phyloP scores from a whole-genome alignment of 2,329 filamentous ascomycete genomes.

The Pseudofabraea citricarpa region DNA sequence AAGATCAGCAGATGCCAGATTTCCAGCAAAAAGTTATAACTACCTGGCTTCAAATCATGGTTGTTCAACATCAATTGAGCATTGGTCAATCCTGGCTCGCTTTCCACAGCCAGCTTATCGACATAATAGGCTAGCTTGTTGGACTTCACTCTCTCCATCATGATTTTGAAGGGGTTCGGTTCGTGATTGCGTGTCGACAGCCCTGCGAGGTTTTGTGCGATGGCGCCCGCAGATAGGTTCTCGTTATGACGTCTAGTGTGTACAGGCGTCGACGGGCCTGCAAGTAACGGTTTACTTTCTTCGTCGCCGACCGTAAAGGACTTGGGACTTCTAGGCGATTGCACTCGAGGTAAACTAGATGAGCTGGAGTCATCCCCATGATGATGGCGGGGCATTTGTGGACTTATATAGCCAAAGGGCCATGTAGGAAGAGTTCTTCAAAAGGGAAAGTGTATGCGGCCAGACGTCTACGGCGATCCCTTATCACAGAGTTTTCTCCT shows the following conservation, averaged over 20 bases:
- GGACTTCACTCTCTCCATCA: conserved; percentile 29
- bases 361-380: background rate
- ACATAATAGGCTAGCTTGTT: conserved; percentile 24
- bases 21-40: conserved; percentile 12
- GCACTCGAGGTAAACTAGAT: background rate
- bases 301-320: conserved; percentile 4
- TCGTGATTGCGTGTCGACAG: background rate
- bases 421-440: background rate
- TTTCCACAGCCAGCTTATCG: conserved; percentile 65
- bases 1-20: conserved; percentile 16
- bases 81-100: conserved; percentile 71
- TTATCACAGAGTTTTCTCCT: background rate
- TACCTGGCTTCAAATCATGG: conserved; percentile 66
- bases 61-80: conserved; percentile 85
- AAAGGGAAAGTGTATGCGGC: background rate
- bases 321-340: background rate
- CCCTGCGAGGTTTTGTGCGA: background rate
- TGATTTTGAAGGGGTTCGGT: conserved; percentile 34
- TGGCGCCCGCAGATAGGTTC: background rate
- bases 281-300: conserved; percentile 15
- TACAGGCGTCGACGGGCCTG: conserved; percentile 9
- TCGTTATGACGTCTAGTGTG: conserved; percentile 8
- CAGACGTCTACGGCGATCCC: background rate
- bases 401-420: conserved; percentile 1
- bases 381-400: background rate